Evolutionary conservation across 2,329 filamentous ascomycete genomes (phyloP).

Genomic region (Cytospora schulzeri): DNA sequence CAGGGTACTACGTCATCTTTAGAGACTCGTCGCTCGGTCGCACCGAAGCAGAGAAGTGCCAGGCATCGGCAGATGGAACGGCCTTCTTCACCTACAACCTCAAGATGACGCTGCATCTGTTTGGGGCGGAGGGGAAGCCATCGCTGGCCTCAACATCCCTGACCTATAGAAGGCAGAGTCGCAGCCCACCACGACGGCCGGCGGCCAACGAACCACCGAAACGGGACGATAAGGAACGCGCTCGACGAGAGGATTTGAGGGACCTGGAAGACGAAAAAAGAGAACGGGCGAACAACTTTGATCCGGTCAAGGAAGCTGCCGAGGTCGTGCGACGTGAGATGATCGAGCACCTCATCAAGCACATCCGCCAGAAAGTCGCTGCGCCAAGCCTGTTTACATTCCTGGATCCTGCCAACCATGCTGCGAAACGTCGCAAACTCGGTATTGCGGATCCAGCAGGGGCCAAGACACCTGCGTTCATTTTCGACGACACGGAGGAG

Average conservation of each 20-base stretch:
- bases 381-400: conserved; percentile 78
- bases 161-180: conserved; percentile 38
- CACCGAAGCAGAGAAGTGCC: conserved; percentile 80
- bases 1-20: conserved; percentile 92
- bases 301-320: conserved; percentile 84
- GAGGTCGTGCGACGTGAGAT: conserved; percentile 79
- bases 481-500: conserved; percentile 63
- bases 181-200: conserved; percentile 39
- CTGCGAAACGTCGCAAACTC: conserved; percentile 75
- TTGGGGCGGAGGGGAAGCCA: conserved; percentile 36
- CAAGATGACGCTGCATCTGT: conserved; percentile 77
- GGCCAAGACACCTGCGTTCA: conserved; percentile 53
- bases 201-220: conserved; percentile 50
- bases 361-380: conserved; percentile 86
- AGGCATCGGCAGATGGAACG: conserved; percentile 74
- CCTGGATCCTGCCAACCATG: conserved; percentile 80
- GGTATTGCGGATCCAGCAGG: conserved; percentile 72
- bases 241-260: conserved; percentile 71
- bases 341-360: conserved; percentile 81
- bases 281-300: conserved; percentile 81
- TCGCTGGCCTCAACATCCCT: conserved; percentile 35
- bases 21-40: conserved; percentile 75
- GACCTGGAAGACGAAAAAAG: conserved; percentile 90
- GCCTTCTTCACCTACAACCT: conserved; percentile 90
- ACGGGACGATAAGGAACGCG: conserved; percentile 66